Conservation (phyloP, 2,329 filamentous ascomycete species). For the Neofusicoccum laricinum region DNA sequence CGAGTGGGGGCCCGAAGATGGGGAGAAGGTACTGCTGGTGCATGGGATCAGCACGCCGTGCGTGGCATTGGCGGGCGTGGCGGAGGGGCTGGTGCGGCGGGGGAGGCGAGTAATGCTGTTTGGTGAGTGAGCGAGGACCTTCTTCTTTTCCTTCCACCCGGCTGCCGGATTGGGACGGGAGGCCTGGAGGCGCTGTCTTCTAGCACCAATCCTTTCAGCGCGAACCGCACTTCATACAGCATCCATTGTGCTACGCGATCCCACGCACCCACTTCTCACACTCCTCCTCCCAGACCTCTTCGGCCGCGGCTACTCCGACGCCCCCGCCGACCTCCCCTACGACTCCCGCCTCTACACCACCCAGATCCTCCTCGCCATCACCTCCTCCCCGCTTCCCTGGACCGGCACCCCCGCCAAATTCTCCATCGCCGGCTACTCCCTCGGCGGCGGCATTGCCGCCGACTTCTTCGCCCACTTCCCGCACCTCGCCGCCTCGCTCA, state of each 20-base stretch:
- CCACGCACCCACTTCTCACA: neutral
- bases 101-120: slow-evolving; percentile 79
- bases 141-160: too few relatives aligned
- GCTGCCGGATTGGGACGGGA: too few relatives aligned
- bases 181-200: too few relatives aligned
- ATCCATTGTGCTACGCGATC: too few relatives aligned
- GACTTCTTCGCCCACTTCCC: slow-evolving; percentile 70
- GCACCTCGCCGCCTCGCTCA: slow-evolving; percentile 63
- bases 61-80: slow-evolving; percentile 65
- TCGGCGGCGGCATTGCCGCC: slow-evolving; percentile 72
- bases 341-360: slow-evolving; percentile 69
- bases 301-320: slow-evolving; percentile 75
- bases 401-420: slow-evolving; percentile 56
- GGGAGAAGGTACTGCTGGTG: slow-evolving; percentile 69
- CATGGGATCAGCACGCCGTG: slow-evolving; percentile 82
- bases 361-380: slow-evolving; percentile 61
- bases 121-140: too few relatives aligned
- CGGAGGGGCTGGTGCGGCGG: slow-evolving; percentile 59
- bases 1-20: slow-evolving; percentile 73
- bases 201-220: too few relatives aligned
- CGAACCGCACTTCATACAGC: too few relatives aligned
- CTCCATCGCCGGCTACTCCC: slow-evolving; percentile 72
- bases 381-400: slow-evolving; percentile 69
- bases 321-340: slow-evolving; percentile 64
- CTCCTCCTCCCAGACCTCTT: slow-evolving; percentile 56